Base-by-base conservation (phyloP, 2,329 filamentous ascomycete genomes). In the Cladosporium colombiae region DNA sequence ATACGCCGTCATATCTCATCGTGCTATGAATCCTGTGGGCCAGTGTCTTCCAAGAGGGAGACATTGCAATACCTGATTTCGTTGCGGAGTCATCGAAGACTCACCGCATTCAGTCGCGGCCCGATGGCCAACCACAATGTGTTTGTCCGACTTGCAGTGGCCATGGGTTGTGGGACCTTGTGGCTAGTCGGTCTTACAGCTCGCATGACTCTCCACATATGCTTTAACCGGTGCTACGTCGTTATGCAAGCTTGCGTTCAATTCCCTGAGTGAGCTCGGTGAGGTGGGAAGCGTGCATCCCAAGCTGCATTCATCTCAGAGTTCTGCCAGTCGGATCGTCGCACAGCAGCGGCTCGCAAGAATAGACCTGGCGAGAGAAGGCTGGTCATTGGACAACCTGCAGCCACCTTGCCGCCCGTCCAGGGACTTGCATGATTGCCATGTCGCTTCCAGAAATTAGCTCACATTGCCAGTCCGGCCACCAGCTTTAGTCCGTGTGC, bases 221-320 rank as follows among this genome's bases (percentile, higher is more conserved):
- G 33, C 61, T 56, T 63, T 63, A 63, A 44, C 61, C 50, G 61
- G 61, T 63, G 61, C 61, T 44, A 63, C 61, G 29, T 44, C 21
- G 61, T 63, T 37, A 63, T 63, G 61, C 61, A 63, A 27, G 61
- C 61, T 63, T 63, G 61, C 61, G 61, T 33, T 63, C 56, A 31
- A 55, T 56, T 25, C 18, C 40, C 23, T 35, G 33, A 63, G 61
- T 46, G 61, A 63, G 40, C 23, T 35, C 25, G 56, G 61, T 46
- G 61, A 63, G 40, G 61, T 56, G 29, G 46, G 27, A 29, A 35
- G 44, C 35, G 35, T 56, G 61, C 61, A 63, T 35, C 61, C n/a
- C 40, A 56, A 56, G 61, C 18, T 55, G 61, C 50, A 63, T 29
- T 63, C 50, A 63, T 63, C 40, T 46, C 50, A 63, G 31, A n/a